Base-by-base conservation (phyloP, 129 eudicot genomes). In the Chrysanthemum makinoi region DNA sequence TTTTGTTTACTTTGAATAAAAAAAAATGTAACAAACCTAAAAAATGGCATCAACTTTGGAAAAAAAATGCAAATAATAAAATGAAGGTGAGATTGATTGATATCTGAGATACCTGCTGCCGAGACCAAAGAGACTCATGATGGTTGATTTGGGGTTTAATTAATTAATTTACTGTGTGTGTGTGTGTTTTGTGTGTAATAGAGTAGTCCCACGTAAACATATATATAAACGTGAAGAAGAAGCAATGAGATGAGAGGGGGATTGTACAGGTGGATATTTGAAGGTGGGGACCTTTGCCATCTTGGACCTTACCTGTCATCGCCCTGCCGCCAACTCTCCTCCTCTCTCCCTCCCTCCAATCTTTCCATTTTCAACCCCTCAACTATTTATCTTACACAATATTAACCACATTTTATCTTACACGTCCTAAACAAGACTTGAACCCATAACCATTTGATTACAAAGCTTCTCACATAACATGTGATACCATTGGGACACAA, bases 81-180 rank as follows among this genome's bases (percentile, higher is more conserved):
- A 16, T 6, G 17, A 24, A 60, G 13, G 17, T 30, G 48, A 57
- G 50, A 66, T 43, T 59, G 50, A 66, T 43, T 59, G 43, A 53
- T 13, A 52, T 30, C n/a, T 43, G 43, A 51, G 44, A 10, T 48
- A 86, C 91, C 91, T 86, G 88, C 88, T 81, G 60, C 91, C 91
- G 44, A 86, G 83, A 76, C 91, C 88, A 46, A 86, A 86, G 76
- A 86, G 88, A 80, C 88, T 83, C 91, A 86, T 86, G 86, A 18
- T 66, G 67, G 55, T 6, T 55, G 77, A 59, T 54, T 70, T 62
- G 9, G 18, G 14, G 72, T 77, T 2, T 9, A 14, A 12, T 22
- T 17, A 6, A 10, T n/a, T 46, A 7, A 10, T 17, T 9, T 18
- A 11, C 0, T 16, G 14, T 44, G 15, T 55, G 28, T 44, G 15